Percentiles rank a stretch among this genome's conserved stretches.
Evolutionary conservation across 2,329 filamentous ascomycete genomes (phyloP).

Genomic region (Epichloe scottii): DNA sequence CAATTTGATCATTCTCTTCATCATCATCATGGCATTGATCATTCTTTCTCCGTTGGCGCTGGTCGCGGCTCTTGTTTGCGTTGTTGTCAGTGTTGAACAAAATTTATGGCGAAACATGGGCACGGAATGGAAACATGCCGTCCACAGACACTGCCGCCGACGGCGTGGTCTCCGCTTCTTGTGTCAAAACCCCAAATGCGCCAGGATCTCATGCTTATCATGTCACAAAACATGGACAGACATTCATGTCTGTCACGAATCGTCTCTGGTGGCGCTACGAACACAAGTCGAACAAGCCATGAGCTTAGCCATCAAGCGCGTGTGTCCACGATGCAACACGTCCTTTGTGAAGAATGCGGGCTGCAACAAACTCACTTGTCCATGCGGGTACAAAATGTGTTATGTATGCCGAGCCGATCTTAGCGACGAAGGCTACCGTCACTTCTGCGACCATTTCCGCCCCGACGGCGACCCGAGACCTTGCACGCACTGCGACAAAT

Average conservation of each 20-base stretch:
- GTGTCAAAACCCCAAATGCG: slow-evolving; percentile 60
- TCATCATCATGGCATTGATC: slow-evolving; percentile 42
- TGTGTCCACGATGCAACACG: slow-evolving; percentile 82
- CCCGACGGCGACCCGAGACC: slow-evolving; percentile 58
- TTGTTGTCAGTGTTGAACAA: slow-evolving; percentile 30
- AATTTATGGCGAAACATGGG: slow-evolving; percentile 29
- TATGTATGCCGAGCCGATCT: slow-evolving; percentile 83
- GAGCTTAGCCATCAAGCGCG: slow-evolving; percentile 86
- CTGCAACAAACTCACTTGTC: slow-evolving; percentile 94
- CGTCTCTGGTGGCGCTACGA: slow-evolving; percentile 66
- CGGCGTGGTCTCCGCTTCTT: slow-evolving; percentile 64
- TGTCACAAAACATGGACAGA: slow-evolving; percentile 79
- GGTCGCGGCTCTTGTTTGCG: slow-evolving; percentile 31
- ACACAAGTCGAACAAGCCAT: slow-evolving; percentile 87
- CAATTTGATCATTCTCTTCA: slow-evolving; percentile 35
- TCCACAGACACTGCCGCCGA: slow-evolving; percentile 56
- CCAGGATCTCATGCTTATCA: slow-evolving; percentile 61
- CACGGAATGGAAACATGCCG: slow-evolving; percentile 42
- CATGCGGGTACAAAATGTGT: slow-evolving; percentile 96
- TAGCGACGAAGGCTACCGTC: slow-evolving; percentile 65
- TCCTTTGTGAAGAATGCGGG: slow-evolving; percentile 87
- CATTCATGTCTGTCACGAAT: slow-evolving; percentile 82
- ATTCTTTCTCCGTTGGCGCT: slow-evolving; percentile 41
- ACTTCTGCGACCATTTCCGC: slow-evolving; percentile 94
- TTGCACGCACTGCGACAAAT: slow-evolving; percentile 70